These are phyloP conservation scores for Fusarium sp. DNA, from an alignment of 2,329 filamentous ascomycete genomes.

Conservation along the genomic window DNA sequence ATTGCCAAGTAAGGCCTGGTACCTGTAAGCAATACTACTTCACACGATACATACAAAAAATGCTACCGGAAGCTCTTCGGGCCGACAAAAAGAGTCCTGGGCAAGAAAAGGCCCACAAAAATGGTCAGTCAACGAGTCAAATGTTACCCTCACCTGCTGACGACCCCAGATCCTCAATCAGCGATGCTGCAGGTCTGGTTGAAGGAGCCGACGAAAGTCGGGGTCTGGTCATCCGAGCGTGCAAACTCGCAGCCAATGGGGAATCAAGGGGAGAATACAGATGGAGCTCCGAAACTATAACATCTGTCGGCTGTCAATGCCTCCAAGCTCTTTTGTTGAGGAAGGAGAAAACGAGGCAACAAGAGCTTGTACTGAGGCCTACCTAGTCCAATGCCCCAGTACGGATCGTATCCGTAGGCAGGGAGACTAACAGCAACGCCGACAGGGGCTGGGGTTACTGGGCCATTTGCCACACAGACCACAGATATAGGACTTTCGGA, in stretches of 20 bases:
- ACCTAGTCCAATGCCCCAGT: no score
- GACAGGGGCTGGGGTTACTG: background rate
- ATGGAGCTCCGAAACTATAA: background rate
- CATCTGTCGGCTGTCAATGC: background rate
- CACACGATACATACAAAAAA: no score
- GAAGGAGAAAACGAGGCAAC: no score
- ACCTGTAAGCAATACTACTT: no score
- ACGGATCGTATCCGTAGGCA: no score
- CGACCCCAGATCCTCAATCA: background rate
- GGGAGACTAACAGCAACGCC: fast-evolving
- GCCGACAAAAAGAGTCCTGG: fast-evolving
- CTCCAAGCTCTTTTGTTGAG: background rate
- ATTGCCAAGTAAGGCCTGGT: no score
- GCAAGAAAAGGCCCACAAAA: background rate
- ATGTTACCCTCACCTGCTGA: background rate
- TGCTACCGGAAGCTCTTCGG: background rate
- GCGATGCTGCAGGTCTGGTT: fast-evolving
- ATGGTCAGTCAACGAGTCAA: fast-evolving
- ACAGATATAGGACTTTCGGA: background rate
- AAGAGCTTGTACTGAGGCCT: background rate
- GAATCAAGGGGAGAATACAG: fast-evolving
- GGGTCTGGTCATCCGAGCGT: background rate
- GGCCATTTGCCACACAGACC: background rate
- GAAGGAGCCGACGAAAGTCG: background rate
- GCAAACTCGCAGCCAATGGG: background rate